These are phyloP conservation scores for Arthrobotrys conoides DNA, from an alignment of 2,329 filamentous ascomycete genomes.

Conservation along the genomic window DNA sequence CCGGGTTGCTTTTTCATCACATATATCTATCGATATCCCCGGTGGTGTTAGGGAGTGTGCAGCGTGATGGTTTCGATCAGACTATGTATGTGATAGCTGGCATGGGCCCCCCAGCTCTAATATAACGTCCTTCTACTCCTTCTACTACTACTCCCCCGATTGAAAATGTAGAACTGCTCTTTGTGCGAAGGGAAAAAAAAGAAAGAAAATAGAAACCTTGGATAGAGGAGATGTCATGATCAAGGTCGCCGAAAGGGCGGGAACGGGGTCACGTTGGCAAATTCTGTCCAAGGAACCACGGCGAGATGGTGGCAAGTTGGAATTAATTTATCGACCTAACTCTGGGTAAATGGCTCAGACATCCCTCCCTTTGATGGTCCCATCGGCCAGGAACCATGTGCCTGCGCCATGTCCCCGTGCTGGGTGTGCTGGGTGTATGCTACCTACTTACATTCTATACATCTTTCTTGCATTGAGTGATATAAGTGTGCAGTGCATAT, in stretches of 20 bases:
- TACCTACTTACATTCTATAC: too few relatives aligned
- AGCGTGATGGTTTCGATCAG: slow-evolving; percentile 14
- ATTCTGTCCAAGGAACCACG: neutral
- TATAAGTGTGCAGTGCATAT: slow-evolving; percentile 15
- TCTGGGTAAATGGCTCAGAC: slow-evolving; percentile 29
- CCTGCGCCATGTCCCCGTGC: slow-evolving; percentile 28
- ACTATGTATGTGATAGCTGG: slow-evolving; percentile 31
- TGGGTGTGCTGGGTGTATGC: too few relatives aligned
- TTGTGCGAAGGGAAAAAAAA: neutral
- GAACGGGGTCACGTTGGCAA: slow-evolving; percentile 3
- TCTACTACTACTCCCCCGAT: neutral
- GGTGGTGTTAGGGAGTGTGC: slow-evolving; percentile 12
- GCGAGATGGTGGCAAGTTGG: slow-evolving; percentile 28
- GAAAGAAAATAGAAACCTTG: neutral
- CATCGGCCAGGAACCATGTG: slow-evolving; percentile 31
- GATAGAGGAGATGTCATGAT: too few relatives aligned
- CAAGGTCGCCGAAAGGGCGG: slow-evolving; percentile 28
- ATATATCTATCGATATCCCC: slow-evolving; percentile 4
- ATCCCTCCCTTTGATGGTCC: slow-evolving; percentile 2
- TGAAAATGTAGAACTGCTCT: neutral
- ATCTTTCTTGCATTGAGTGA: slow-evolving; percentile 37
- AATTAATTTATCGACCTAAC: neutral
- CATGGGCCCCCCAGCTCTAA: slow-evolving; percentile 18
- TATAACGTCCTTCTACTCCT: slow-evolving; percentile 21
- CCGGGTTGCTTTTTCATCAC: slow-evolving; percentile 21